Conservation (phyloP, 108 stramenopile genomes). For the Skeletonema tropicum region DNA sequence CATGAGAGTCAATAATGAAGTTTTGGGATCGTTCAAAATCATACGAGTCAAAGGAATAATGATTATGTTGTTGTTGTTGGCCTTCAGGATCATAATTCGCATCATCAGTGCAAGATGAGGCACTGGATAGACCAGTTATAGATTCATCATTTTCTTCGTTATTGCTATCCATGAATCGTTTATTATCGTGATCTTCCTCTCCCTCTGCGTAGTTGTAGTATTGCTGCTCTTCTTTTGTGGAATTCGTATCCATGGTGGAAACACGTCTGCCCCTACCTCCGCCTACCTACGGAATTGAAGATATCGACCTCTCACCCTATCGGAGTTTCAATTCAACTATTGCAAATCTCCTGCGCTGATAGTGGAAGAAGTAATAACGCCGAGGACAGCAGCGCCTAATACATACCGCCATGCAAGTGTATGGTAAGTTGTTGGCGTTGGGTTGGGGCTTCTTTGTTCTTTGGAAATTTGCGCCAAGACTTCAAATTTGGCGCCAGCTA, state of each 20-base stretch:
- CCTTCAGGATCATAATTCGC: background rate
- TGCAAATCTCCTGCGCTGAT: too few species aligned
- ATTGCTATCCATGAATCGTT: background rate
- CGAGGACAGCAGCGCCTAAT: too few species aligned
- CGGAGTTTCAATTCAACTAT: too few species aligned
- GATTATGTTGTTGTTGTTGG: background rate
- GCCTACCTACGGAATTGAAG: background rate
- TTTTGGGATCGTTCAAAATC: background rate
- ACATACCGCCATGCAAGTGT: too few species aligned
- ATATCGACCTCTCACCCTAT: background rate
- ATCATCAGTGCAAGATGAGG: background rate
- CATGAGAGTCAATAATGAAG: background rate
- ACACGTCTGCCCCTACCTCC: too few species aligned
- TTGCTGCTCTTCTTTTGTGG: background rate
- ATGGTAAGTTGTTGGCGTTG: too few species aligned
- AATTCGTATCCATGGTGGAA: background rate
- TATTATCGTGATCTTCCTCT: constrained; percentile 4
- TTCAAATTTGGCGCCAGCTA: too few species aligned
- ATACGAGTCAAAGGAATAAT: background rate
- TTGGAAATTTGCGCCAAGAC: too few species aligned
- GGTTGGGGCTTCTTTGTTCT: too few species aligned
- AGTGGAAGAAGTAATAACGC: too few species aligned
- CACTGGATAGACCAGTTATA: background rate
- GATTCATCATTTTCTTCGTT: constrained; percentile 1
- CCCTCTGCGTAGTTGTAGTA: constrained; percentile 2